Conservation (phyloP, 306 rosid species). For the Quercus agrifolia region DNA sequence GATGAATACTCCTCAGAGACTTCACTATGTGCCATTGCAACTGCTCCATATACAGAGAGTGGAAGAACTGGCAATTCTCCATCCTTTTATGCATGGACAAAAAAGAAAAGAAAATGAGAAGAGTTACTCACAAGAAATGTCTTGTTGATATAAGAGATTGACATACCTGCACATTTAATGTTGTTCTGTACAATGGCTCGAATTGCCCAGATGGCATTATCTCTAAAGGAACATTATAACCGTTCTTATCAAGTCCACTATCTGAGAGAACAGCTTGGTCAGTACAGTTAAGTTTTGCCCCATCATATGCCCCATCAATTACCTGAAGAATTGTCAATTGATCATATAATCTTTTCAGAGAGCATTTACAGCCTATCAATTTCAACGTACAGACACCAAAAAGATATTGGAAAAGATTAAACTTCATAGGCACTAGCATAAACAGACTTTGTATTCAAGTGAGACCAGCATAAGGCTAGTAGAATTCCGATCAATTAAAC, state of each 20-base stretch:
- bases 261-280: constrained; percentile 88
- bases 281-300: constrained; percentile 52
- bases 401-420: background rate
- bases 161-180: constrained; percentile 74
- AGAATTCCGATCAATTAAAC: background rate
- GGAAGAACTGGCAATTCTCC: constrained; percentile 97
- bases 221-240: constrained; percentile 72
- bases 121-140: background rate
- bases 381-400: constrained; percentile 12
- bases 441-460: background rate
- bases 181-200: constrained; percentile 82
- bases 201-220: constrained; percentile 92
- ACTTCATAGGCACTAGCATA: background rate
- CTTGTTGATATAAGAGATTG: constrained; percentile 4
- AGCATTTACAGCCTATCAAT: constrained; percentile 7
- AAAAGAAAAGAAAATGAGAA: constrained; percentile 7
- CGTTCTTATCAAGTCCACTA: constrained; percentile 52
- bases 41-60: constrained; percentile 83
- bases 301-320: constrained; percentile 82
- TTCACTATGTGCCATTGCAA: constrained; percentile 96
- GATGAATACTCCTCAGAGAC: constrained; percentile 86
- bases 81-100: constrained; percentile 49
- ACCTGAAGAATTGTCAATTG: constrained; percentile 44
- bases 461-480: background rate
- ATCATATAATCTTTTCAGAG: constrained; percentile 12